Base-by-base conservation (phyloP, 179 eudicot species). In the Silene coronaria region DNA sequence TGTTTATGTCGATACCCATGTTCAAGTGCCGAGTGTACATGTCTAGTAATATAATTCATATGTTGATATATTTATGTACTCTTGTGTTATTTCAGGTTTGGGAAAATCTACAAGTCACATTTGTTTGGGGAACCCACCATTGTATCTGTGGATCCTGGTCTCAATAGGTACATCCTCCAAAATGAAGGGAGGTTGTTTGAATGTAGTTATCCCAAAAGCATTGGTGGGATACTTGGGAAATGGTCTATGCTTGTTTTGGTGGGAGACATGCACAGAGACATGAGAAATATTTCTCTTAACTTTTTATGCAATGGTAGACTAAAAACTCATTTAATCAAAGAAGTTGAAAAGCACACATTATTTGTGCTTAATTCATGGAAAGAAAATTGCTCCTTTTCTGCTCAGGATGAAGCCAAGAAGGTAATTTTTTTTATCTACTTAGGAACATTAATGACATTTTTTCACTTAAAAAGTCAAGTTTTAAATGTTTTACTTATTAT, bases 181-280 rank as follows among this genome's bases (percentile, higher is more conserved):
- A 95, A 95, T 73, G 99, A 95, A 84, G 99, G 99, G 79, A 87
- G 76, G 48, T 55, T 95, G 67, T 95, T 95, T 82, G 99, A 95
- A 74, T 89, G 97, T 74, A 92, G 97, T 77, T 95, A 95, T 70
- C 99, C 99, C 21, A 89, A 89, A 45, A 95, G 99, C 85, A 95
- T 95, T 57, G 99, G 95, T 62, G 99, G 99, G 3, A 95, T 95
- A 68, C 97, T 95, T 79, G 99, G 99, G 30, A 92, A 95, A 69
- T 95, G 99, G 99, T 95, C 99, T 16, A 95, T 95, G 99, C 69
- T 95, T 75, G 99, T 95, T 79, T 78, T 88, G 69, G 96, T 90
- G 70, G 99, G 99, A 62, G 97, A 95, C 71, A 92, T 95, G 92
- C 99, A 95, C 53, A 89, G 91, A 85, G 91, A 92, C 61, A 95